Percentiles rank a stretch among this genome's conserved stretches.
phyloP scores from a whole-genome alignment of 2,329 filamentous ascomycete genomes.

The Clonostachys rhizophaga region DNA sequence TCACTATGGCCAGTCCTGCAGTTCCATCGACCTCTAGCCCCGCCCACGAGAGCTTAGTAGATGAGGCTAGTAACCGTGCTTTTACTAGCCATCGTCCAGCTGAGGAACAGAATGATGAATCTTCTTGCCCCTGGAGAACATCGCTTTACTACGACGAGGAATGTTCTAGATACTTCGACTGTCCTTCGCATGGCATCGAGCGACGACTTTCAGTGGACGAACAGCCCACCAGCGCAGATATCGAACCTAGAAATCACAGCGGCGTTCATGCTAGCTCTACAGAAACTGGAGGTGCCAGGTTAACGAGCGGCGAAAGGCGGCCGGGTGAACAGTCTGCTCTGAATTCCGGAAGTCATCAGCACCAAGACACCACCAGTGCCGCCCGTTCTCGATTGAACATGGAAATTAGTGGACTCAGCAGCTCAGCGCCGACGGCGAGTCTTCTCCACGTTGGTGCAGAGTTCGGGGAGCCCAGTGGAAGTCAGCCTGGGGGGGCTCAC shows the following conservation, averaged over 20 bases:
- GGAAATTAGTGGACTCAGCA: too few species aligned
- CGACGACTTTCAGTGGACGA: conserved; percentile 23
- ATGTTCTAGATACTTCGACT: conserved; percentile 42
- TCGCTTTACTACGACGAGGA: conserved; percentile 32
- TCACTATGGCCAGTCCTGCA: conserved; percentile 1
- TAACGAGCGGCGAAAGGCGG: too few species aligned
- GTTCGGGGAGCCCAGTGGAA: too few species aligned
- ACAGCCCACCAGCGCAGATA: conserved; percentile 4
- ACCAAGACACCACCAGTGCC: too few species aligned
- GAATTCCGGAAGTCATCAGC: too few species aligned
- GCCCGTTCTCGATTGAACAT: too few species aligned
- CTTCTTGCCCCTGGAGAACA: conserved; percentile 31
- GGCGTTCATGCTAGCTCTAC: too few species aligned
- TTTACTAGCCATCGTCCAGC: conserved; percentile 3
- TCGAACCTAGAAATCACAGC: not conserved
- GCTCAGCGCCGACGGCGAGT: too few species aligned
- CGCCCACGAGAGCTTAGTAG: not conserved
- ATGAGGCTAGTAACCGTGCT: conserved; percentile 26
- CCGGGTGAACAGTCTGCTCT: too few species aligned
- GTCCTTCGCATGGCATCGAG: conserved; percentile 38
- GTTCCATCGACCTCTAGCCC: not conserved
- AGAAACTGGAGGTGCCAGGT: too few species aligned
- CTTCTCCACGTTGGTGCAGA: too few species aligned
- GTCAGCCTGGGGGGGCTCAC: too few species aligned
- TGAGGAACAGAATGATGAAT: conserved; percentile 1